Evolutionary conservation across 768 basidiomycete genomes (phyloP), one percentile per base, ranked within the genome.

Genomic region (Naematelia aurantialba): DNA sequence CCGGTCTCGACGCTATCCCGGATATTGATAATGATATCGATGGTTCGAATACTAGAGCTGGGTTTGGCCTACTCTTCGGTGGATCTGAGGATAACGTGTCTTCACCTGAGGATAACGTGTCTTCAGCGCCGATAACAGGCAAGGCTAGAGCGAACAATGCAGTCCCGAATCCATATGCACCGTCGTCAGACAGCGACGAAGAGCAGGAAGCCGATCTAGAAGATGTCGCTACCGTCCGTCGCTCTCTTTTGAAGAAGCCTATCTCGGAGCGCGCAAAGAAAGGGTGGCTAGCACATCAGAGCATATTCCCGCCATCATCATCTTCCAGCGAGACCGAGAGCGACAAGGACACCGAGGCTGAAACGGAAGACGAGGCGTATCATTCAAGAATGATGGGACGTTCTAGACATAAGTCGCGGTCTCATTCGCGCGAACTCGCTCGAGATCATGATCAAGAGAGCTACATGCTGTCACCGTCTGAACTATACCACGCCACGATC

Each of bases 201-300:
- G 68, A 69, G n/a, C n/a, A 47, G 1, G 65, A 67, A 26, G 56
- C 56, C 25, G 62, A 63, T 26, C 21, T 67, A 4, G 70, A 72
- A 21, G 63, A 69, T 50, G 70, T 72, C 27, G 68, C 48, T 22
- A 59, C 59, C 10, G 48, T 72, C 0, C 57, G 70, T 21, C 45
- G 63, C 42, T 61, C 63, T 4, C 55, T 69, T 4, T 34, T 57
- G 5, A 48, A 55, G 5, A 53, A 61, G 27, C 47, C 42, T 22
- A 45, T 60, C n/a, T 62, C 61, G n/a, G 62, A 67, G 34, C 50
- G 67, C 31, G 61, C 67, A 21, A 65, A 62, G 52, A 71, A 65
- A 52, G 75, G 75, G 3, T 77, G 75, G 75, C 49, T 70, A n/a
- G 75, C 72, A 5, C 75, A 77, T 65, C 74, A 73, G 45, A 69